phyloP scores from a whole-genome alignment of 164 flowering plant genomes.

The Chimonanthus salicifolius region DNA sequence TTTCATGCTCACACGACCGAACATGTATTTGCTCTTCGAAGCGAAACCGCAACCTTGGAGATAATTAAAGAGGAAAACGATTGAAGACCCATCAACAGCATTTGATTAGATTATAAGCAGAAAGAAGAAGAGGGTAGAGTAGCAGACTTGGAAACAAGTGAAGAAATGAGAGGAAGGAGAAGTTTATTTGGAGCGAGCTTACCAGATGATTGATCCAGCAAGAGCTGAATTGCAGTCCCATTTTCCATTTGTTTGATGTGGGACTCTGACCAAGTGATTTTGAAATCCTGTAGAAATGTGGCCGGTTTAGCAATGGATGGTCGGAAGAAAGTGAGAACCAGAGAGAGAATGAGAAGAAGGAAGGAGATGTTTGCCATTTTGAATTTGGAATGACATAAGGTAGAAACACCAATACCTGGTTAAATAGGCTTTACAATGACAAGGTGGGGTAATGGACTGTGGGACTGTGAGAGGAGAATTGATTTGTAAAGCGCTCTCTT shows the following conservation, averaged over 20 bases:
- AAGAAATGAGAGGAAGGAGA: neutral
- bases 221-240: conserved; percentile 44
- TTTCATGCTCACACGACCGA: conserved; percentile 60
- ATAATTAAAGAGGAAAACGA: neutral
- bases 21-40: conserved; percentile 49
- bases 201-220: conserved; percentile 55
- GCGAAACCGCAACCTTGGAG: conserved; percentile 55
- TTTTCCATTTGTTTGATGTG: conserved; percentile 43
- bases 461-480: no score
- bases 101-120: neutral
- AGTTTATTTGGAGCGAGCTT: neutral
- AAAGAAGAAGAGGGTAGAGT: neutral
- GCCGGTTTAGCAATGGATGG: conserved; percentile 29
- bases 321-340: neutral
- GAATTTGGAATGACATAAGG: neutral
- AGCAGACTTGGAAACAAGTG: neutral
- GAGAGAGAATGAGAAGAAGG: neutral
- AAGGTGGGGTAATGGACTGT: no score
- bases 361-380: neutral
- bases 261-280: conserved; percentile 45
- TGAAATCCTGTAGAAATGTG: conserved; percentile 43
- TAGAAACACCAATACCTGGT: neutral
- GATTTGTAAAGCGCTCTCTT: no score
- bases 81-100: neutral
- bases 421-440: neutral